Percentiles rank a stretch among this genome's conserved stretches.
Evolutionary conservation across 306 rosid genomes (phyloP).

Genomic region (Quercus gilva): DNA sequence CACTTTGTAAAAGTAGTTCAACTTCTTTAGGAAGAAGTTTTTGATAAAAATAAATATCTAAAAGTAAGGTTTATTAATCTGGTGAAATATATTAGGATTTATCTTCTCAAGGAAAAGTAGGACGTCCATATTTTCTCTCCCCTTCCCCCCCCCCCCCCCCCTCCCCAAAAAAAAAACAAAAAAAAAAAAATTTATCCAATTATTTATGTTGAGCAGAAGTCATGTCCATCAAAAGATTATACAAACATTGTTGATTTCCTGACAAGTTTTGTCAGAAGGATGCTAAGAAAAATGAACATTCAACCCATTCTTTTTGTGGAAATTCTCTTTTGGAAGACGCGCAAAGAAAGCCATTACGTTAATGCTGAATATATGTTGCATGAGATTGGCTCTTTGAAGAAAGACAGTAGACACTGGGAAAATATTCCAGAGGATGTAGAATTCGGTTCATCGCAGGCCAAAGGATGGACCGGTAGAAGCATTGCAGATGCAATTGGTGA

Average conservation of each 20-base stretch:
- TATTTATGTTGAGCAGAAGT: conserved; percentile 58
- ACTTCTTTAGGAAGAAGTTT: no score
- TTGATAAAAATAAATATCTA: no score
- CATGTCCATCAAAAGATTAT: conserved; percentile 61
- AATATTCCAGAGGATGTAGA: conserved; percentile 39
- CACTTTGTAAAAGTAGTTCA: no score
- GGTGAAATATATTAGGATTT: no score
- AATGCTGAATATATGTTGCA: conserved; percentile 79
- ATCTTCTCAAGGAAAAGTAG: not conserved
- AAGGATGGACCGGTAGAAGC: conserved; percentile 55
- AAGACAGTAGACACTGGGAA: conserved; percentile 51
- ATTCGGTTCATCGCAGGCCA: conserved; percentile 45
- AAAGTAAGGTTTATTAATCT: no score
- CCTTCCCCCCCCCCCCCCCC: no score
- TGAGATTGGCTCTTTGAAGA: conserved; percentile 72
- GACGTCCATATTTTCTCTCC: not conserved
- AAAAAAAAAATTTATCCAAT: no score
- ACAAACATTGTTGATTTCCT: conserved; percentile 66
- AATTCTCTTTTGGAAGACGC: conserved; percentile 88
- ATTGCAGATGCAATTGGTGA: conserved; percentile 98
- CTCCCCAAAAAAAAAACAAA: no score
- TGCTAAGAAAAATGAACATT: conserved; percentile 81
- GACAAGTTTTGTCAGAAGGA: conserved; percentile 63
- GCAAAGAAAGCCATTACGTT: conserved; percentile 86
- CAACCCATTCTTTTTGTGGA: conserved; percentile 93